Evolutionary conservation across 345 rosid species (phyloP), one percentile per base, ranked within the genome.

Genomic region (Ricinus communis): DNA sequence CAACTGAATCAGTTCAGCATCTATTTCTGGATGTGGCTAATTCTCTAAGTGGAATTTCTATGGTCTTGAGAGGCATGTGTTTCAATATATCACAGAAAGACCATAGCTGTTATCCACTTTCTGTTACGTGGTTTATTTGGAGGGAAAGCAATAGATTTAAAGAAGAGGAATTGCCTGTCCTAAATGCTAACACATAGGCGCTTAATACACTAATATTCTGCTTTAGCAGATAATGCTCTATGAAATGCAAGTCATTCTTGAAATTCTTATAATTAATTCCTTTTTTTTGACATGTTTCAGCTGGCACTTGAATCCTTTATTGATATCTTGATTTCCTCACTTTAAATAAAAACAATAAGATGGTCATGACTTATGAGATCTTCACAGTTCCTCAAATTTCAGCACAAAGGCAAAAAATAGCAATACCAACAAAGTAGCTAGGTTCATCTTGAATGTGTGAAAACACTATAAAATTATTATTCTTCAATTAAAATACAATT

Each of bases 381-480:
- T 31, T 16, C 50, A 52, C 47, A 66, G 50, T 57, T 60, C 49
- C 66, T 71, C 8, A 8, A 62, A 49, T 57, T 30, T 65, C 24
- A 63, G 38, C 19, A 62, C 9, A 3, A 1, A 72, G 52, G 33
- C 53, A 24, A 41, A 54, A 57, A 67, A 61, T 2, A 67, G 51
- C 22, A 22, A 40, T 28, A n/a, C 46, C 7, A 64, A 50, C 15
- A 24, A 70, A 14, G 24, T 19, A 15, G 19, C 41, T 15, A 24
- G 5, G 12, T 33, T n/a, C 49, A 7, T 40, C 28, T 40, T 40
- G 11, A 30, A 12, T 8, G 18, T 14, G 19, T 12, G 11, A n/a
- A 45, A 61, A 47, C 7, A 45, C 5, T 62, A 5, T 28, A 65
- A 38, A 57, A 57, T 46, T 13, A 76, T 22, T 66, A 76, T 22